A percentile compares a stretch with the other conserved stretches of the same genome.
Evolutionary conservation across 441 rosid species (phyloP).

Genomic region (Bruguiera hainesii): DNA sequence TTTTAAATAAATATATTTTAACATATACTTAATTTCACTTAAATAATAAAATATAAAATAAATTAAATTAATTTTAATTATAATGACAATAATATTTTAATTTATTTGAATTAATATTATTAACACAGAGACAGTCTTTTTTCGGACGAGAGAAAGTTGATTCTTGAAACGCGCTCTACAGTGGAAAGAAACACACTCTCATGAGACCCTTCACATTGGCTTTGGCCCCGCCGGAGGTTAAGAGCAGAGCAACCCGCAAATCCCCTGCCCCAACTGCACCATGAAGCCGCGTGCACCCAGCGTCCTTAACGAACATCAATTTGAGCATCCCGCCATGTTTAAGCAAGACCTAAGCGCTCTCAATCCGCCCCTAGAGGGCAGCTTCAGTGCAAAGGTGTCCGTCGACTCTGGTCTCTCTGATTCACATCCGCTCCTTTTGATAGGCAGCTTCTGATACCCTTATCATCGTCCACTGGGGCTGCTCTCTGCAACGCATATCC

Average conservation of each 20-base stretch:
- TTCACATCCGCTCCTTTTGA: conserved; percentile 48
- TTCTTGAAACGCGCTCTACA: too few species aligned
- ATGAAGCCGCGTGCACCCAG: conserved; percentile 44
- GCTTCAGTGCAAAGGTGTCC: conserved; percentile 67
- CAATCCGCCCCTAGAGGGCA: conserved; percentile 54
- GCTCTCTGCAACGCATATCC: conserved; percentile 45
- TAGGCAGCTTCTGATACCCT: conserved; percentile 43
- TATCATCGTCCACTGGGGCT: conserved; percentile 43
- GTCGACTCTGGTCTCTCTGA: conserved; percentile 59
- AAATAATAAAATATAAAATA: too few species aligned
- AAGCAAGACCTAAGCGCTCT: conserved; percentile 40
- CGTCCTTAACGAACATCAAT: conserved; percentile 25
- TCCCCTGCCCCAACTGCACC: conserved; percentile 60
- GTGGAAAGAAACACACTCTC: too few species aligned
- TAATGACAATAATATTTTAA: too few species aligned
- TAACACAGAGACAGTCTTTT: too few species aligned
- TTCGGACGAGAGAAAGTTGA: too few species aligned
- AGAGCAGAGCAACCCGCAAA: conserved; percentile 39
- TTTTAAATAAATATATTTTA: too few species aligned
- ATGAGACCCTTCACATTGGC: too few species aligned
- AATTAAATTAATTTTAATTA: too few species aligned
- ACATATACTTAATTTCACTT: too few species aligned
- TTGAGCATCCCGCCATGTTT: conserved; percentile 32
- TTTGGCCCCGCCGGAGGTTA: conserved; percentile 13
- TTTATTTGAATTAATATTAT: too few species aligned